These are phyloP conservation scores for Penicillium janthinellum DNA, from an alignment of 2,329 filamentous ascomycete genomes.

Conservation along the genomic window DNA sequence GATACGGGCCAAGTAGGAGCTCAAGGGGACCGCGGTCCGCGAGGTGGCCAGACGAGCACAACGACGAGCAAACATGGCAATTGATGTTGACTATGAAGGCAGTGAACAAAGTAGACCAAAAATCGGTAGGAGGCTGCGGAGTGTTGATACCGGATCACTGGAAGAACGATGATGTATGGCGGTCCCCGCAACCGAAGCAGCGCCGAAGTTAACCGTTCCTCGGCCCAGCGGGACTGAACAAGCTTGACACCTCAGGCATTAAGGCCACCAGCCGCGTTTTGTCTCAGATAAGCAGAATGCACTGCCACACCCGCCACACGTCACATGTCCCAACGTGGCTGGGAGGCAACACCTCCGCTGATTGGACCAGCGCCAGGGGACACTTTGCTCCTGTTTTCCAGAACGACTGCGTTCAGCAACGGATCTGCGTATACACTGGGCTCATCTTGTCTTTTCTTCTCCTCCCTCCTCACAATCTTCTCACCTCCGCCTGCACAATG, in stretches of 20 bases:
- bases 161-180: constrained; percentile 18
- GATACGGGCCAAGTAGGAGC: constrained; percentile 38
- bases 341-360: constrained; percentile 15
- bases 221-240: constrained; percentile 4
- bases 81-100: constrained; percentile 23
- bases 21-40: constrained; percentile 47
- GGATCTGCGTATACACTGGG: constrained; percentile 20
- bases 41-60: constrained; percentile 63
- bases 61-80: constrained; percentile 47
- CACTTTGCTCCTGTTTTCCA: constrained; percentile 37
- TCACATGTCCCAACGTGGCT: constrained; percentile 24
- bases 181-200: constrained; percentile 22
- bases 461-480: constrained; percentile 8
- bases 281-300: background rate
- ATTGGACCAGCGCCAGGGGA: constrained; percentile 31
- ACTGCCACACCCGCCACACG: constrained; percentile 3
- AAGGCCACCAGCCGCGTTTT: background rate
- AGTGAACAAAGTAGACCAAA: constrained; percentile 3
- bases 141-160: constrained; percentile 1
- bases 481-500: constrained; percentile 56
- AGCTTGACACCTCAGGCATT: background rate
- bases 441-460: constrained; percentile 20
- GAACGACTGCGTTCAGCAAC: constrained; percentile 26
- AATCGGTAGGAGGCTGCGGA: background rate
- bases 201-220: constrained; percentile 34